Evolutionary conservation across 1,139 yeast species (phyloP), one percentile per base, ranked within the genome.

Genomic region (Geotrichum candidum): DNA sequence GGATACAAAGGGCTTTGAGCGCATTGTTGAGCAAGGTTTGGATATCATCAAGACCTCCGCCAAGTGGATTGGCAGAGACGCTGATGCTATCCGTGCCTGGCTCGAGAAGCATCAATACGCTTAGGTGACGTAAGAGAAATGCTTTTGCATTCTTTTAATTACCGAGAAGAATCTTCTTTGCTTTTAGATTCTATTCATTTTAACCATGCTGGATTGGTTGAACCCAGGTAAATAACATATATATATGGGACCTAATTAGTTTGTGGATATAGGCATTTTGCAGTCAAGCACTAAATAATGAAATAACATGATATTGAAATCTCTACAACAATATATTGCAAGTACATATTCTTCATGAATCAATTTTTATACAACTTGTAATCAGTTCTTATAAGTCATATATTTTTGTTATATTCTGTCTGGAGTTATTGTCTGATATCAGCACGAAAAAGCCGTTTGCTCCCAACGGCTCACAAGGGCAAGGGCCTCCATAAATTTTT

Each of bases 1-100:
- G 70, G 84, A 87, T 68, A 80, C 81, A 48, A 80, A 80, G 63
- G 76, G 76, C 3, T 73, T 63, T 58, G 76, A 73, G 52, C 69
- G 76, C 27, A 66, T 72, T 10, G 65, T 74, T 25, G 71, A 67
- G 3, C 76, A 74, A 65, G 67, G 69, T 27, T 61, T 74, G 64
- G 77, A 74, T 55, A 63, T 66, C 15, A 67, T 72, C 65, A 67
- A 67, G 65, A 64, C 69, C 29, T 62, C 65, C 56, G 68, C 72
- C 52, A 68, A 68, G 56, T 74, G 76, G 76, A 68, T 69, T 31
- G 69, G 65, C 51, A 68, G 75, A n/a, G 77, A 74, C 59, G 65
- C 66, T 15, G 66, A 61, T 22, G 64, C 63, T 22, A 69, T 73
- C 56, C 87, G 65, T 53, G 48, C 56, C 27, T 74, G 74, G 74